Evolutionary conservation across 192 early-diverging fungal genomes (phyloP), one percentile per base, ranked within the genome.

Genomic region (Gamsiella multidivaricata): DNA sequence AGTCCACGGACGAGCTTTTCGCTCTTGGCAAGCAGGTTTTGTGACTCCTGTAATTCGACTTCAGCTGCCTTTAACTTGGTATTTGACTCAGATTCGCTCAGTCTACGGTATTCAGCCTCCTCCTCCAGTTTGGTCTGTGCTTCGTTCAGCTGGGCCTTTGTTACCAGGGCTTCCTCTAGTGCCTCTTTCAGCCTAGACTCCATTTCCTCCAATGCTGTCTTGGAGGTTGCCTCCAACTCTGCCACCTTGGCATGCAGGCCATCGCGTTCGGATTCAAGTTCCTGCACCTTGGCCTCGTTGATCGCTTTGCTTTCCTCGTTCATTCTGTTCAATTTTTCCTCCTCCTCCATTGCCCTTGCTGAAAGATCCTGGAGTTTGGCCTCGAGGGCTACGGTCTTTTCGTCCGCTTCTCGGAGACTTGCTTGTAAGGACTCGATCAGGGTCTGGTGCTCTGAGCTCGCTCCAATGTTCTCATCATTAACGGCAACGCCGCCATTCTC

Each of bases 331-430:
- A 67, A 41, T 26, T 70, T 79, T 43, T 69, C 71, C 11, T 81
- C 75, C 36, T 72, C 72, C 22, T 81, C 83, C 1, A 61, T 70
- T 0, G 73, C 58, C 26, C 56, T 82, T 23, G 80, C 54, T 32
- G 84, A 75, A 23, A 86, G 37, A 9, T 79, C 80, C 34, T 79
- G 72, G 1, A 88, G 41, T 22, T 66, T 76, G 20, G 25, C 34
- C 26, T 81, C 80, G 5, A 82, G 60, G 0, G 45, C 67, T 2
- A 54, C 20, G 1, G 80, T 53, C 47, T 66, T 81, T 39, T 73
- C 45, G 32, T 80, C 79, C 2, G 85, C 76, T 4, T 79, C 65
- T 18, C 39, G 57, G 22, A 82, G 53, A 45, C 55, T 62, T 33
- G 70, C 39, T 28, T 80, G 61, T 12, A 83, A 63, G 23, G 66